Evolutionary conservation across 169 alveolate species (phyloP), one percentile per base, ranked within the genome.

Genomic region (Cryptosporidium parvum): DNA sequence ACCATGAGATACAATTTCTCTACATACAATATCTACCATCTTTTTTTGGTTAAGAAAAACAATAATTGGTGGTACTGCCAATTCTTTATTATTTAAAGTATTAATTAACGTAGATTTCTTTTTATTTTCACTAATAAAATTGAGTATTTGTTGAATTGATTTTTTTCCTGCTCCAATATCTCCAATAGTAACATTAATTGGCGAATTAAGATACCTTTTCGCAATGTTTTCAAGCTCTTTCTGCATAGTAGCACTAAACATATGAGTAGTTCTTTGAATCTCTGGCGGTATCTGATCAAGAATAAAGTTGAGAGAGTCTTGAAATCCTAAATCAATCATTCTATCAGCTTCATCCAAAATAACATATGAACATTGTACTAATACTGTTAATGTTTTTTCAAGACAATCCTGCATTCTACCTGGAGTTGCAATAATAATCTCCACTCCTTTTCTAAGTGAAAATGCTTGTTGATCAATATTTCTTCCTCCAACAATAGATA

Each of bases 321-420:
- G 99, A 92, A 97, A 97, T 39, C 99, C 99, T 97, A 97, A 92
- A 91, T 98, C 99, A 69, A 98, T 95, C 99, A 98, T 97, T 89
- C 98, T 93, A 91, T 98, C 99, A 6, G 99, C 99, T 86, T 98
- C 99, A 92, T 98, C 99, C 23, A 98, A 91, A 14, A 97, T 95
- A 23, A 97, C 97, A 91, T 96, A 98, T 80, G 95, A 94, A 87
- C 99, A 97, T 85, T 97, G 97, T 26, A 96, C 95, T 45, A 98
- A 91, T 12, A 96, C 98, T 3, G 98, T 94, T 84, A 93, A 93
- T 26, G 98, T 95, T 75, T 96, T 93, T 85, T 96, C 97, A 70
- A 98, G 93, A 71, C 97, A 96, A 85, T 98, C 99, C 61, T 96
- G 95, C 69, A 98, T 92, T 75, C 99, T 96, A 18, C 99, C 99